A percentile compares a stretch with the other conserved stretches of the same genome.
Conservation (phyloP, 768 basidiomycete species). For the Lactarius hengduanensis region DNA sequence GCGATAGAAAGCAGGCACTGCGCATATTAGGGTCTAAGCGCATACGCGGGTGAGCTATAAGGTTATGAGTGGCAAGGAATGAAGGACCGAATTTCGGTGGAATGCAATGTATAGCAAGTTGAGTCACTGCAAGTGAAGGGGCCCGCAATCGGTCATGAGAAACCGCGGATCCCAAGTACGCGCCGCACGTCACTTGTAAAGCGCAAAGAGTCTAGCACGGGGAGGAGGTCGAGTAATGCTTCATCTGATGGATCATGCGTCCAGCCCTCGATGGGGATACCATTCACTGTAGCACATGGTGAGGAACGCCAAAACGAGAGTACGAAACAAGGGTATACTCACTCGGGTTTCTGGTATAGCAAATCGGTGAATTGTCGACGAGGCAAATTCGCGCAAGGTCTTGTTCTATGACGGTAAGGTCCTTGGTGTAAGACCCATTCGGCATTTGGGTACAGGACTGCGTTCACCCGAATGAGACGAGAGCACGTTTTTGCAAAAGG, state of each 20-base stretch:
- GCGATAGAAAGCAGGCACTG: conserved; percentile 22
- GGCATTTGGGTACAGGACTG: conserved; percentile 91
- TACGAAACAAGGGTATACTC: conserved; percentile 30
- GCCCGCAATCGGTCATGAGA: conserved; percentile 38
- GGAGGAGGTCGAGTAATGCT: conserved; percentile 91
- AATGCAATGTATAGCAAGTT: conserved; percentile 11
- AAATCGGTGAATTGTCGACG: conserved; percentile 93
- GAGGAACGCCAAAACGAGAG: conserved; percentile 3
- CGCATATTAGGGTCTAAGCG: conserved; percentile 24
- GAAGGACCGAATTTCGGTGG: conserved; percentile 5
- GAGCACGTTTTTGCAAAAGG: neutral
- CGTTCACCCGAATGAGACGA: conserved; percentile 4
- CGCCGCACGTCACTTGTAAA: conserved; percentile 95
- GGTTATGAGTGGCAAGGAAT: conserved; percentile 23
- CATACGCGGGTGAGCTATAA: conserved; percentile 25
- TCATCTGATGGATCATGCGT: conserved; percentile 96
- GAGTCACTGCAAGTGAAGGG: neutral
- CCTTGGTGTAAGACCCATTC: conserved; percentile 94
- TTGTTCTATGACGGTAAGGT: conserved; percentile 80
- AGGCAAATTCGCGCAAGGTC: conserved; percentile 94
- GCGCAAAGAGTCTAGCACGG: conserved; percentile 91
- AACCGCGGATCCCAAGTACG: conserved; percentile 74
- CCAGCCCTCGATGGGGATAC: conserved; percentile 99
- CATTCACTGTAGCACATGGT: conserved; percentile 68
- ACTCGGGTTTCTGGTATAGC: conserved; percentile 94